Conservation (phyloP, 1,139 yeast species). For the Diutina scorzettiae region DNA sequence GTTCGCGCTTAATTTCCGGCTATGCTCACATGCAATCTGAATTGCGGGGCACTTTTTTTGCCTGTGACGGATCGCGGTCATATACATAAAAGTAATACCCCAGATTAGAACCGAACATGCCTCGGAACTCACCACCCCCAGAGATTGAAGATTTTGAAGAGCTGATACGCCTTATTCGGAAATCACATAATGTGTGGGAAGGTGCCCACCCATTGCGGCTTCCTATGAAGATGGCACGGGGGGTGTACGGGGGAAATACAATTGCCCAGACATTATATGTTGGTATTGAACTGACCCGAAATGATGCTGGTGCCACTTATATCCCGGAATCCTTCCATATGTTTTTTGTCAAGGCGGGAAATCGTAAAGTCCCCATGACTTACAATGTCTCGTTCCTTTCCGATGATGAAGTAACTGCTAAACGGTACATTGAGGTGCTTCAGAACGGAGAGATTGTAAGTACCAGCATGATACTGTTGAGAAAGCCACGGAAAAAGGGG, state of each 20-base stretch:
- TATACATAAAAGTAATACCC: too few relatives aligned
- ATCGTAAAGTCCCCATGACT: constrained; percentile 33
- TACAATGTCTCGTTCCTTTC: constrained; percentile 46
- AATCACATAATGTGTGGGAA: constrained; percentile 19
- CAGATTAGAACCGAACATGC: too few relatives aligned
- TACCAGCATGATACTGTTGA: constrained; percentile 22
- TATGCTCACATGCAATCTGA: neutral
- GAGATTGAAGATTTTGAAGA: constrained; percentile 22
- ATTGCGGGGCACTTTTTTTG: neutral
- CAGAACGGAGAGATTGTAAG: constrained; percentile 21
- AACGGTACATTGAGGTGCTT: constrained; percentile 17
- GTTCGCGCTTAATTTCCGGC: too few relatives aligned
- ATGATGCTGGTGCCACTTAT: constrained; percentile 9
- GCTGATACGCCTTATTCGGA: constrained; percentile 22
- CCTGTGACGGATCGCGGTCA: neutral
- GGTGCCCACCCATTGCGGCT: constrained; percentile 28
- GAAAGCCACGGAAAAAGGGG: constrained; percentile 11
- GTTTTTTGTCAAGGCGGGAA: constrained; percentile 37
- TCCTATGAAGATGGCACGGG: constrained; percentile 45
- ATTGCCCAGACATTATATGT: constrained; percentile 65
- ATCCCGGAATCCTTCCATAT: constrained; percentile 29
- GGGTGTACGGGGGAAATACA: constrained; percentile 71
- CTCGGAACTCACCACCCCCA: neutral
- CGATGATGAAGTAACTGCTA: constrained; percentile 18
- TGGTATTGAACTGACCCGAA: constrained; percentile 34